phyloP scores from a whole-genome alignment of 352 stramenopile species.

The Proteromonas lacertae region DNA sequence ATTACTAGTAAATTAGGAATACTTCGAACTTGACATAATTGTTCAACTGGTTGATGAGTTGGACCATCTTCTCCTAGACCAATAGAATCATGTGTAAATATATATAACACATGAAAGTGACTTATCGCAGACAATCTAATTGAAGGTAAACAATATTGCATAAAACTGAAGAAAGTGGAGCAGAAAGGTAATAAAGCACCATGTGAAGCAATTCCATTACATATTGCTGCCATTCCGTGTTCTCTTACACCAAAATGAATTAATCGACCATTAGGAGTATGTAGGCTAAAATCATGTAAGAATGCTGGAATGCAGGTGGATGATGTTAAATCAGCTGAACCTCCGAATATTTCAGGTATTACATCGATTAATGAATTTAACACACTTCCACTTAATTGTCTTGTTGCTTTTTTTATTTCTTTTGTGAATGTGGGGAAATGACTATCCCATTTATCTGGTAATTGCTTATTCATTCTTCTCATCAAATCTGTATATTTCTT shows the following conservation, averaged over 20 bases:
- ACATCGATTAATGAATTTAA: slow-evolving; percentile 59
- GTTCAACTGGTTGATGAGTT: slow-evolving; percentile 95
- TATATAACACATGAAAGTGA: slow-evolving; percentile 67
- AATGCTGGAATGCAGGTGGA: slow-evolving; percentile 74
- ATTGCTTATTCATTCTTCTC: slow-evolving; percentile 50
- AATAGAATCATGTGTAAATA: slow-evolving; percentile 98
- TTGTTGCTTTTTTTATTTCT: slow-evolving; percentile 19
- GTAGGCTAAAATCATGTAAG: slow-evolving; percentile 82
- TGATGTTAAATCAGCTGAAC: slow-evolving; percentile 83
- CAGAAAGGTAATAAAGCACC: slow-evolving; percentile 74
- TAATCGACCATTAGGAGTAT: slow-evolving; percentile 66
- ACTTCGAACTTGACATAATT: slow-evolving; percentile 59
- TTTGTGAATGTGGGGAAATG: slow-evolving; percentile 51
- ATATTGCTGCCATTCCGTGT: slow-evolving; percentile 89
- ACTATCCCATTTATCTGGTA: slow-evolving; percentile 55
- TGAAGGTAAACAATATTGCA: slow-evolving; percentile 72
- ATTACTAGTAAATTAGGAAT: slow-evolving; percentile 95
- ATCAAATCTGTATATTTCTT: slow-evolving; percentile 64
- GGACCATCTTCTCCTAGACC: slow-evolving; percentile 92
- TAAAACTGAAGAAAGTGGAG: slow-evolving; percentile 98
- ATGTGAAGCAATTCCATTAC: slow-evolving; percentile 88
- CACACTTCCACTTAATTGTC: slow-evolving; percentile 64
- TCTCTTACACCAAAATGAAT: slow-evolving; percentile 90
- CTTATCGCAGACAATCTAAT: slow-evolving; percentile 47
- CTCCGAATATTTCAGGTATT: slow-evolving; percentile 78